Evolutionary conservation across 768 basidiomycete genomes (phyloP).

Genomic region (Tylopilus subfusipes): DNA sequence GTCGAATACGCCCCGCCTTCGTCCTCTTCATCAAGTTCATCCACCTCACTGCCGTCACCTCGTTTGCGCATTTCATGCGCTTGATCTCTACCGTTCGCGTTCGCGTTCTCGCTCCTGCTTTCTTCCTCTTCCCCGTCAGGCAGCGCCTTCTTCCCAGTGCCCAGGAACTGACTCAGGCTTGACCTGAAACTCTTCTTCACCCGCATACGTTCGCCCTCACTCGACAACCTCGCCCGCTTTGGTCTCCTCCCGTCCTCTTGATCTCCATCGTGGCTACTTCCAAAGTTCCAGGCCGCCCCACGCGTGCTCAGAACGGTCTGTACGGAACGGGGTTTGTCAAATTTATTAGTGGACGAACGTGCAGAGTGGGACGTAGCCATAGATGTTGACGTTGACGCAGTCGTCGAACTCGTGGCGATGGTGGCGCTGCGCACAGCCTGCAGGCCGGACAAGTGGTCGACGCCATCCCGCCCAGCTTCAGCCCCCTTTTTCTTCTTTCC

Average conservation of each 20-base stretch:
- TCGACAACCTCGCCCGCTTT: conserved; percentile 37
- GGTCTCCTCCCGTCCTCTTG: conserved; percentile 22
- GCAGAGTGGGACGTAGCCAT: neutral
- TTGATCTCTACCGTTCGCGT: conserved; percentile 3
- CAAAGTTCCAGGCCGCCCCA: conserved; percentile 47
- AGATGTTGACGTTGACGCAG: neutral
- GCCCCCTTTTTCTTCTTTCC: neutral
- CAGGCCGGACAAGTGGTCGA: neutral
- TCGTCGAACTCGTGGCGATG: neutral
- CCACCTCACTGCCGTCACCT: conserved; percentile 9
- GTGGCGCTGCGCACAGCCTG: neutral
- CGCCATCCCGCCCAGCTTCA: neutral
- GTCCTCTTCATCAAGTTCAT: conserved; percentile 11
- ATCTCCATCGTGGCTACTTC: conserved; percentile 11
- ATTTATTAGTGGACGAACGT: neutral
- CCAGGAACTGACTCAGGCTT: conserved; percentile 52
- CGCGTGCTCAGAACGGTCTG: conserved; percentile 52
- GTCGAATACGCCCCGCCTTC: neutral
- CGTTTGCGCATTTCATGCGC: neutral
- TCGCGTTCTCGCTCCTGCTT: conserved; percentile 7
- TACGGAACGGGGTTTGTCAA: conserved; percentile 21
- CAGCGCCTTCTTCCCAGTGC: conserved; percentile 38
- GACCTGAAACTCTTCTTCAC: conserved; percentile 40
- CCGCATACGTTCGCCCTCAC: conserved; percentile 3
- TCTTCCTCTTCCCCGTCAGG: conserved; percentile 17